Evolutionary conservation across 2,329 filamentous ascomycete species (phyloP), one percentile per base, ranked within the genome.

Genomic region (Hymenoscyphus occultus): DNA sequence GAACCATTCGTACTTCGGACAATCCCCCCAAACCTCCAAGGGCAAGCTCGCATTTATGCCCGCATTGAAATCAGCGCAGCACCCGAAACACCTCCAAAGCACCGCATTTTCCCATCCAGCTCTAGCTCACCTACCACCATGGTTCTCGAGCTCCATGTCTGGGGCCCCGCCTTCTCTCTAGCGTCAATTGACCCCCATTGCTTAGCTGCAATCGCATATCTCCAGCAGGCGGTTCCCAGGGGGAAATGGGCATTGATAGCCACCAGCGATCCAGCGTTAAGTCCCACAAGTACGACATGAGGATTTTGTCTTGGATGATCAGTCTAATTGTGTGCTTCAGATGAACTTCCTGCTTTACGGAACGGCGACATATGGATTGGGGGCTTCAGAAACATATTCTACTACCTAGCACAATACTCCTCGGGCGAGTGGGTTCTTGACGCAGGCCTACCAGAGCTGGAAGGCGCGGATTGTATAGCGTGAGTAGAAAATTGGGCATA

Each of bases 181-280:
- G 89, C 94, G 14, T 98, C 95, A 56, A 90, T 98, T 73, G 93
- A 98, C 74, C 83, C 94, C 57, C 91, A 96, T 80, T 98, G 93
- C 75, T 86, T 96, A 67, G 93, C 93, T 35, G 83, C 90, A 56
- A 87, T 97, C 70, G 87, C 91, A 62, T 93, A 93, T 76, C 82
- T 96, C 64, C 84, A 86, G 67, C 81, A 86, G 71, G 83, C 83
- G 65, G 80, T 91, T 31, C 83, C 85, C 42, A 76, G 78, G 64
- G 78, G 81, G 59, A 78, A 84, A 71, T 96, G 90, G 90, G 82
- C 84, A 68, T 80, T 96, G 68, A 80, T 95, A 69, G 85, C 89
- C 56, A 90, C 86, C 75, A 92, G 90, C 76, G 88, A 93, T 76
- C 84, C 89, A 62, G 86, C 86, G 54, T 79, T 90, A 69, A 89